A percentile compares a stretch with the other conserved stretches of the same genome.
phyloP scores from a whole-genome alignment of 371 early-diverging fungal species.

The Lichtheimia corymbifera region DNA sequence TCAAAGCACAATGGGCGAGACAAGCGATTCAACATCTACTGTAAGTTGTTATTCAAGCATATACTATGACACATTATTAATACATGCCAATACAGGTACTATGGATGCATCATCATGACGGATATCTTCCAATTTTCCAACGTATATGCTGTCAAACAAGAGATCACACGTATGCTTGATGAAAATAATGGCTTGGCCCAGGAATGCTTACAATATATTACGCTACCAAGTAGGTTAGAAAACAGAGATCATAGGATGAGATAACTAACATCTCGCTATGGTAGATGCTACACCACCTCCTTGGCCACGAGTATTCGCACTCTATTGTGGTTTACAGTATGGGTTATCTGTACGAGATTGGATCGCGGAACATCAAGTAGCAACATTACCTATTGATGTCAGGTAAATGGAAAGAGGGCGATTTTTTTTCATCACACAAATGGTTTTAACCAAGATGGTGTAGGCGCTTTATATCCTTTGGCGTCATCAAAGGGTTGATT shows the following conservation, averaged over 20 bases:
- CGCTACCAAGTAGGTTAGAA: slow-evolving; percentile 49
- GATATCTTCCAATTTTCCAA: slow-evolving; percentile 92
- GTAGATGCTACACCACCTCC: slow-evolving; percentile 51
- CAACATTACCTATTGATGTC: slow-evolving; percentile 68
- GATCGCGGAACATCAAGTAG: slow-evolving; percentile 72
- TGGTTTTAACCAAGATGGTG: slow-evolving; percentile 1
- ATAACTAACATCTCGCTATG: slow-evolving; percentile 8
- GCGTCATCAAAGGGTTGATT: slow-evolving; percentile 77
- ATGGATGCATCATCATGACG: slow-evolving; percentile 79
- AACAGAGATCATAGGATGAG: neutral
- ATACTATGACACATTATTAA: neutral
- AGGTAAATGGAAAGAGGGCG: slow-evolving; percentile 45
- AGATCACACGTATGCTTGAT: slow-evolving; percentile 63
- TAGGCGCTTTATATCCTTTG: slow-evolving; percentile 83
- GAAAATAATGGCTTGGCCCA: slow-evolving; percentile 58
- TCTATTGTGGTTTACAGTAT: slow-evolving; percentile 75
- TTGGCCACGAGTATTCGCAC: slow-evolving; percentile 66
- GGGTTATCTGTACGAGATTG: slow-evolving; percentile 75
- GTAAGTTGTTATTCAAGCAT: slow-evolving; percentile 36
- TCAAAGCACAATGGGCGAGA: slow-evolving; percentile 70
- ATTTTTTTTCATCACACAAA: too few species aligned
- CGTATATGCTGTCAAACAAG: slow-evolving; percentile 72
- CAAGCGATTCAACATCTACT: slow-evolving; percentile 81
- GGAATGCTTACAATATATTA: slow-evolving; percentile 71
- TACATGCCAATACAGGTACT: slow-evolving; percentile 57